These are phyloP conservation scores for Acacia concinna DNA, from an alignment of 331 rosid species.

Conservation along the genomic window DNA sequence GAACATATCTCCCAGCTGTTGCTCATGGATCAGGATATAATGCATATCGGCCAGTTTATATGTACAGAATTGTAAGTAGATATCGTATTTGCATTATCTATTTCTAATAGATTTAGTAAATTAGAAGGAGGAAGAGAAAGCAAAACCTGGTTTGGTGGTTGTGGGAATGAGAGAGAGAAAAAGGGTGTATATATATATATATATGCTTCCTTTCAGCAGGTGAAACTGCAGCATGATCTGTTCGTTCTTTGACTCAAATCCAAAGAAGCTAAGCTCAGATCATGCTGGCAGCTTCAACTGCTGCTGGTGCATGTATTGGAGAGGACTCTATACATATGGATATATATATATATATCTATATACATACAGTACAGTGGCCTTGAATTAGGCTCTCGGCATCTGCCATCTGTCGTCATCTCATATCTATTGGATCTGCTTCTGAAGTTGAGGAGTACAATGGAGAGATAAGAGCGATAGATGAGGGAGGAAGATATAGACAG, in stretches of 20 bases:
- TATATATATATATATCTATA: no score
- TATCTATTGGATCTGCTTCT: background rate
- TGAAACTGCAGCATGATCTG: constrained; percentile 68
- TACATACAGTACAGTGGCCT: no score
- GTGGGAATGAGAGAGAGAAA: background rate
- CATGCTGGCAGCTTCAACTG: constrained; percentile 99
- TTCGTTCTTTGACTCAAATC: constrained; percentile 34
- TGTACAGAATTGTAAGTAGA: background rate
- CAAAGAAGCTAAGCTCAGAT: constrained; percentile 47
- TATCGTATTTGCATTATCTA: no score
- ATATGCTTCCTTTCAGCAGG: constrained; percentile 54
- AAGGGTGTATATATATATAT: no score
- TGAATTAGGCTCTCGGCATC: background rate
- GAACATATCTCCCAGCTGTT: background rate
- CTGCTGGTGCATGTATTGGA: constrained; percentile 44
- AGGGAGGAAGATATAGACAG: constrained; percentile 38
- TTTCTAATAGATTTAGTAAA: background rate
- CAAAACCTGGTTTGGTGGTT: background rate
- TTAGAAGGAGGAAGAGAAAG: background rate
- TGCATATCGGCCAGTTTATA: background rate
- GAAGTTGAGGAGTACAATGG: constrained; percentile 20
- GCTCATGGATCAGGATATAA: background rate
- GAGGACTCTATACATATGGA: background rate
- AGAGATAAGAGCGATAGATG: constrained; percentile 41
- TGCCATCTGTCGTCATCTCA: background rate